Percentiles rank a stretch among this genome's conserved stretches.
Conservation (phyloP, 352 stramenopile species). For the Thalassiosira allenii region DNA sequence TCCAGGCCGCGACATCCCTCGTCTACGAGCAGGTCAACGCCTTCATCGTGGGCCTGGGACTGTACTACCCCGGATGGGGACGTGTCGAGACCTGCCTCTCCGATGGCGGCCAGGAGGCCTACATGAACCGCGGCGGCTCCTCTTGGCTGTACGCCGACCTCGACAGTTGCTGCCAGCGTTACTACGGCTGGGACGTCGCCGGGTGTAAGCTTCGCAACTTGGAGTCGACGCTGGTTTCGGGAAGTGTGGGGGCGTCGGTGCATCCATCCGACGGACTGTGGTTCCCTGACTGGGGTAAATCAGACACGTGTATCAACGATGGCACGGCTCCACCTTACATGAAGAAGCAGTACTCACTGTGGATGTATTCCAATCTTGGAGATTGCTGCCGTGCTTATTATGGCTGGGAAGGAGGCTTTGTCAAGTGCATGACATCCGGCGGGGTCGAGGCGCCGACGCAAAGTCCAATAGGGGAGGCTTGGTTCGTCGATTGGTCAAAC, state of each 20-base stretch:
- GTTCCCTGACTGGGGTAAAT: constrained; percentile 45
- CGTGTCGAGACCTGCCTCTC: constrained; percentile 43
- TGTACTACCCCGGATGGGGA: constrained; percentile 54
- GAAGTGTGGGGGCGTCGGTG: neutral
- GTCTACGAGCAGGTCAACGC: constrained; percentile 30
- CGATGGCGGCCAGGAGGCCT: constrained; percentile 17
- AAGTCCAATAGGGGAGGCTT: neutral
- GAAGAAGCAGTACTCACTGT: constrained; percentile 34
- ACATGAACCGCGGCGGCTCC: constrained; percentile 44
- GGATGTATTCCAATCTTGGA: constrained; percentile 30
- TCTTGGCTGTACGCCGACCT: constrained; percentile 25
- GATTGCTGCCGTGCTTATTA: constrained; percentile 32
- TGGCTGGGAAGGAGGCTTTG: constrained; percentile 27
- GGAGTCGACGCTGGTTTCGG: constrained; percentile 31
- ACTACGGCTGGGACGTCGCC: constrained; percentile 35
- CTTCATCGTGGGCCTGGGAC: constrained; percentile 43
- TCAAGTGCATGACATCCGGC: constrained; percentile 1
- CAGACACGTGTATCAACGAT: constrained; percentile 30
- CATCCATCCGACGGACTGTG: constrained; percentile 30
- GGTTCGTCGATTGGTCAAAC: neutral
- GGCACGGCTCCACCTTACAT: constrained; percentile 26
- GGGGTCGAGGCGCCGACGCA: neutral
- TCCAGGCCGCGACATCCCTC: constrained; percentile 23
- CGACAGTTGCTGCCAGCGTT: constrained; percentile 41
- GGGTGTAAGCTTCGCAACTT: constrained; percentile 28